Conservation (phyloP, 495 filamentous ascomycete species). For the Aspergillus egyptiacus region DNA sequence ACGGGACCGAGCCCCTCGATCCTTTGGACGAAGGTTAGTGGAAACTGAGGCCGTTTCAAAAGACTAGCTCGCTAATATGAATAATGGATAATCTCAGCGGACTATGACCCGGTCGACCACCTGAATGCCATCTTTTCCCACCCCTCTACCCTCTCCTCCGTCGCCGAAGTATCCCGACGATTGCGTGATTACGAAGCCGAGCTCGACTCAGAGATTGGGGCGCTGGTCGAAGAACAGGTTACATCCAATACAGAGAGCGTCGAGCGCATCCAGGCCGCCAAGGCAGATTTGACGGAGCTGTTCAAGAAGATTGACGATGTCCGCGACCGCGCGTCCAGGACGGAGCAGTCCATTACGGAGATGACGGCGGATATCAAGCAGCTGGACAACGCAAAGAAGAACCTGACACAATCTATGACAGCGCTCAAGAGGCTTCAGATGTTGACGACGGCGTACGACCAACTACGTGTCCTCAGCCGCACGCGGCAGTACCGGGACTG, state of each 20-base stretch:
- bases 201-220: conserved; percentile 72
- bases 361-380: conserved; percentile 99
- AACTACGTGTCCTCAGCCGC: conserved; percentile 76
- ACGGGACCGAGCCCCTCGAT: conserved; percentile 32
- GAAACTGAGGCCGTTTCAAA: background rate
- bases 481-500: conserved; percentile 94
- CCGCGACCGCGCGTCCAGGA: conserved; percentile 80
- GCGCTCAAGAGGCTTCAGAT: conserved; percentile 96
- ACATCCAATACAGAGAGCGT: conserved; percentile 83
- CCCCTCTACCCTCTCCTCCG: conserved; percentile 76
- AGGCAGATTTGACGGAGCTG: conserved; percentile 79
- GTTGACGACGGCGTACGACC: conserved; percentile 97
- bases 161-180: conserved; percentile 61
- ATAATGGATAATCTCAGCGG: conserved; percentile 51
- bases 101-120: conserved; percentile 91
- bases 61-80: conserved; percentile 18
- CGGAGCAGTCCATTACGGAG: conserved; percentile 91
- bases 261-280: conserved; percentile 81
- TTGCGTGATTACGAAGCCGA: conserved; percentile 77
- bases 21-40: conserved; percentile 41
- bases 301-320: conserved; percentile 96
- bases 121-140: conserved; percentile 92
- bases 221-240: conserved; percentile 72
- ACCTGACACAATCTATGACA: conserved; percentile 96
- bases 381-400: conserved; percentile 91